Base-by-base conservation (phyloP, 441 rosid species). In the Eutrema salsugineum region DNA sequence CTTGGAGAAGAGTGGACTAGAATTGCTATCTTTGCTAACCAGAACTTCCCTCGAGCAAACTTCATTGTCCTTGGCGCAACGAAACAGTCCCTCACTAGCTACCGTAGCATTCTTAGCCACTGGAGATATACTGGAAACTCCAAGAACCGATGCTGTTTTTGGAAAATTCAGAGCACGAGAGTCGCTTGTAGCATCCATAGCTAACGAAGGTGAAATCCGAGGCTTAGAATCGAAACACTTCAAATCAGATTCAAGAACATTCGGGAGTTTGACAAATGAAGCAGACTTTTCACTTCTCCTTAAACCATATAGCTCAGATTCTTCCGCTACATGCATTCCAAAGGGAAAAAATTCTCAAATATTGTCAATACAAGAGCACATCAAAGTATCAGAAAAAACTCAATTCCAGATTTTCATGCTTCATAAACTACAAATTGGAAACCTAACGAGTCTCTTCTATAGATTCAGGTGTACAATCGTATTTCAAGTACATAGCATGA, bases 11-110 rank as follows among this genome's bases (percentile, higher is more conserved):
- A 72, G 63, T 30, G 68, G 63, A 64, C 53, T 54, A 68, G n/a
- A 22, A 67, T n/a, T 42, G 57, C 50, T 66, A 40, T 56, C 56
- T 33, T 60, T 47, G 66, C 63, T 71, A 12, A 49, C 51, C 14
- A 17, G 2, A 39, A 42, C 11, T 30, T 65, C 38, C 7, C 49
- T 12, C 53, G 4, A 70, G 46, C 27, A 68, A 63, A 30, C 62
- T 49, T 53, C 63, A 55, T 50, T 68, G 27, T 57, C 73, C 12
- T 30, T 35, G 32, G 73, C 47, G 58, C 70, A 61, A 20, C 36
- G 67, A 47, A 9, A 12, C 58, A 32, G 42, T 33, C 68, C 42
- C 50, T 54, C 24, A 27, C 4, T 27, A 5, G 32, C 20, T 14
- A 15, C 14, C 15, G 56, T 47, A 58, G 22, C 56, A 59, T 58